Conservation (phyloP, 345 rosid genomes). For the Rhodamnia argentea region DNA sequence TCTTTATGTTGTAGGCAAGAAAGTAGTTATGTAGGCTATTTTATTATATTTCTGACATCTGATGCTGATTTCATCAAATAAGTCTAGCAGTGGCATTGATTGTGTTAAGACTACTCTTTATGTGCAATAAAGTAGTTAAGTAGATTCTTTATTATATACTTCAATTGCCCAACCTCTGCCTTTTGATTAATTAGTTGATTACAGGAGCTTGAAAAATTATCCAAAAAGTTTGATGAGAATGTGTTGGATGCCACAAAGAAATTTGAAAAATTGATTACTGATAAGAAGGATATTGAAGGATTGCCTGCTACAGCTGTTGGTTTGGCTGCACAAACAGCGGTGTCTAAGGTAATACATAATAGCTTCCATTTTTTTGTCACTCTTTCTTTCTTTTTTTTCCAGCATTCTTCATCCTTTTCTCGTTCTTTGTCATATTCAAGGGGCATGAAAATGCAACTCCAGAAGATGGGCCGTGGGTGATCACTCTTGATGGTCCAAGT, state of each 20-base stretch:
- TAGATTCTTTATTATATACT: neutral
- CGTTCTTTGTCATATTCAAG: conserved; percentile 19
- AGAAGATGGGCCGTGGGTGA: conserved; percentile 81
- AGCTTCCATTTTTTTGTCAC: neutral
- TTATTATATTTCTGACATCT: neutral
- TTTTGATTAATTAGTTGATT: conserved; percentile 1
- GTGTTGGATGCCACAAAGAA: conserved; percentile 89
- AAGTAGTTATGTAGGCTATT: neutral
- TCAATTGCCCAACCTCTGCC: neutral
- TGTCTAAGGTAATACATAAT: conserved; percentile 50
- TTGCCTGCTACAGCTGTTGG: conserved; percentile 87
- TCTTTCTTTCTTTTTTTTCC: neutral
- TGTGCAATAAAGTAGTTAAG: neutral
- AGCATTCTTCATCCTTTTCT: neutral
- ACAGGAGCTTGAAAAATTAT: conserved; percentile 72
- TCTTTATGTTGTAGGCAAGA: neutral
- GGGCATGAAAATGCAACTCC: conserved; percentile 79
- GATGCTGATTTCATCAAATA: neutral
- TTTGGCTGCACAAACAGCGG: conserved; percentile 83
- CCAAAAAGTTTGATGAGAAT: conserved; percentile 77
- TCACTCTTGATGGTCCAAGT: conserved; percentile 79
- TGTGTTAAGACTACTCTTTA: too few species aligned
- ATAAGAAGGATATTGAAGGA: conserved; percentile 82
- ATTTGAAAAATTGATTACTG: conserved; percentile 72
- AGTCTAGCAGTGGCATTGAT: neutral